Base-by-base conservation (phyloP, 192 early-diverging fungal species). In the Jimgerdemannia lactiflua region DNA sequence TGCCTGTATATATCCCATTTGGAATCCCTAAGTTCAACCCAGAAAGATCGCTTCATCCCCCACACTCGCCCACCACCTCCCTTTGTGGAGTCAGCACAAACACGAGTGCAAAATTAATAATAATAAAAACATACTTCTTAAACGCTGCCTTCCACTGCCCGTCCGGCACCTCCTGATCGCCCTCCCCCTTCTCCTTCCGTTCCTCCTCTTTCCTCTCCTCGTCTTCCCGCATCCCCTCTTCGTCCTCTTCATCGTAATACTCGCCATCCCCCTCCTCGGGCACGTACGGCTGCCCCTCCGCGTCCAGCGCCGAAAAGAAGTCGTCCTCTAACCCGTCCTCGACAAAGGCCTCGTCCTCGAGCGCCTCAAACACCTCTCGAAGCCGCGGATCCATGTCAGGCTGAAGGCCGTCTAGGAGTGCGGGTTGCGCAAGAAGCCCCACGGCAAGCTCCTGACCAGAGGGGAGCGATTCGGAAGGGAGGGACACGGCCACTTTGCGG, bases 301-400 rank as follows among this genome's bases (percentile, higher is more conserved):
- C 89, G 74, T 96, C 89, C 71, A 99, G 85, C 65, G 88, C 81
- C 39, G 87, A 92, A 78, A 99, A 91, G 75, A 96, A 97, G 54
- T 88, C 87, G 71, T 98, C 95, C 43, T 91, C 95, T 19, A 93
- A 70, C 6, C 89, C 91, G 8, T 95, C 92, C 18, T 93, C 94
- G 41, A 94, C 90, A 75, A 93, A 95, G 9, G 89, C 95, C 9
- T 95, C 95, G 75, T 97, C 94, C n/a, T 97, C 94, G 73, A 99
- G 86, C 4, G 97, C 96, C 75, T 97, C 94, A 69, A 99, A 78
- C 0, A 90, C 91, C 85, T 98, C 94, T 74, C 97, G 92, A 73
- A 98, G 80, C 63, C 89, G 86, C 43, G 88, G 89, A 74, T 94
- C 93, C 85, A 96, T 91, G 67, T 93, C 91, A 10, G 95, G 91